A percentile compares a stretch with the other conserved stretches of the same genome.
Conservation (phyloP, 208 protist species). For the Blechomonas ayalai region DNA sequence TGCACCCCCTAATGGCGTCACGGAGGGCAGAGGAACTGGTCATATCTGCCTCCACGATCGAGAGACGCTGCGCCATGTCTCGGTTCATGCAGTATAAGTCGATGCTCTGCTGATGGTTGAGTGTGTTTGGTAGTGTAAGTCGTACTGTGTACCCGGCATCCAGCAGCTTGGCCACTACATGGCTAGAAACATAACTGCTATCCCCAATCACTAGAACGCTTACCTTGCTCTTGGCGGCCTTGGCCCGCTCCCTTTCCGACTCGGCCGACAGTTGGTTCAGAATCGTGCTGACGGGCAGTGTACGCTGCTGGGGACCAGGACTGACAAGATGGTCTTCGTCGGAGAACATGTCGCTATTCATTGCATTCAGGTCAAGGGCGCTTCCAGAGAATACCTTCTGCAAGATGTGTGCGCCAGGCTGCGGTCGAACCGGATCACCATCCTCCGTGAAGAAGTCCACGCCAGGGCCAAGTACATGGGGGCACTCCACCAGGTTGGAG, state of each 20-base stretch:
- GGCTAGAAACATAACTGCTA: conserved; percentile 71
- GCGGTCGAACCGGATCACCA: conserved; percentile 73
- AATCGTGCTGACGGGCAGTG: conserved; percentile 61
- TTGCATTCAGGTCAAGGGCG: conserved; percentile 79
- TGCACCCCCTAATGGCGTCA: conserved; percentile 70
- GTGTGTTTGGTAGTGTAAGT: conserved; percentile 45
- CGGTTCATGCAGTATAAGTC: conserved; percentile 59
- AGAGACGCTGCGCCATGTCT: conserved; percentile 54
- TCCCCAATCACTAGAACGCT: conserved; percentile 85
- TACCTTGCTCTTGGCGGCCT: conserved; percentile 71
- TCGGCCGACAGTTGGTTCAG: conserved; percentile 73
- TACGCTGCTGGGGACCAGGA: conserved; percentile 2
- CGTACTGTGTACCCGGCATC: conserved; percentile 86
- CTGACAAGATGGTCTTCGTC: conserved; percentile 34
- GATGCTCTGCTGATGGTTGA: conserved; percentile 52
- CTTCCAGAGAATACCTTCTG: conserved; percentile 89
- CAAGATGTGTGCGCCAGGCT: conserved; percentile 67
- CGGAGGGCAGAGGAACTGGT: conserved; percentile 67
- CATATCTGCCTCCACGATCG: conserved; percentile 62
- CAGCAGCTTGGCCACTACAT: conserved; percentile 78
- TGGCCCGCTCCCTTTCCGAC: conserved; percentile 63
- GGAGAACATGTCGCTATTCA: conserved; percentile 38
- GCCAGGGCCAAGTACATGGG: conserved; percentile 79
- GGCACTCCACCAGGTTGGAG: conserved; percentile 57
- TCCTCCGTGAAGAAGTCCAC: conserved; percentile 84